Evolutionary conservation across 139 green algal species (phyloP).

Genomic region (Chlorella sp.): DNA sequence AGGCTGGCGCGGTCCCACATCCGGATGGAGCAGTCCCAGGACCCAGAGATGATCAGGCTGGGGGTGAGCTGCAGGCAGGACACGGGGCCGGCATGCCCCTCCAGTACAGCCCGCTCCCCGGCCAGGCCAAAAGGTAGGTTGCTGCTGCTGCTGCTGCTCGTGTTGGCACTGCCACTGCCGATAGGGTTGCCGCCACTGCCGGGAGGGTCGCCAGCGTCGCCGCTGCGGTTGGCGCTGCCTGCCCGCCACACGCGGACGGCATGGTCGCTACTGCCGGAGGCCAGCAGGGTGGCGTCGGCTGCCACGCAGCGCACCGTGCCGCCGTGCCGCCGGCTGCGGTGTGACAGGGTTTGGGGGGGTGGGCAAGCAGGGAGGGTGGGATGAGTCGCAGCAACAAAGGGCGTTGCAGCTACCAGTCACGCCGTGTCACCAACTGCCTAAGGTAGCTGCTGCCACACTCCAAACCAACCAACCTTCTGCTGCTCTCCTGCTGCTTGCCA

Average conservation of each 20-base stretch:
- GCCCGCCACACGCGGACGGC: slow-evolving; percentile 52
- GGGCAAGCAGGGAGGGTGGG: neutral
- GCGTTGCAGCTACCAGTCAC: neutral
- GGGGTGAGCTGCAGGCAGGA: slow-evolving; percentile 52
- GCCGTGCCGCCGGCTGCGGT: slow-evolving; percentile 47
- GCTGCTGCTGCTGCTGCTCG: no score
- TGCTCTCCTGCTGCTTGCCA: neutral
- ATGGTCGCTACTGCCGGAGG: slow-evolving; percentile 56
- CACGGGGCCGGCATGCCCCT: slow-evolving; percentile 69
- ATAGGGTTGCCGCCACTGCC: neutral
- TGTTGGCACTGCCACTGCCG: neutral
- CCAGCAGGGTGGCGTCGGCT: slow-evolving; percentile 47
- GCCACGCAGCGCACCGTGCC: slow-evolving; percentile 72
- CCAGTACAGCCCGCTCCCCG: slow-evolving; percentile 33
- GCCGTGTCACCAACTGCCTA: neutral
- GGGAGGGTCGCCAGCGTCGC: neutral
- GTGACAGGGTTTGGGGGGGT: neutral
- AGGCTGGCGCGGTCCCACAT: slow-evolving; percentile 45
- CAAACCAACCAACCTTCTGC: neutral
- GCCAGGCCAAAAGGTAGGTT: slow-evolving; percentile 57
- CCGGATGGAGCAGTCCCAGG: slow-evolving; percentile 67
- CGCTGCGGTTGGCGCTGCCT: no score
- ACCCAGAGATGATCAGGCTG: slow-evolving; percentile 46
- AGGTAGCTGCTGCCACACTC: neutral
- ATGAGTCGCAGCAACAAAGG: neutral